phyloP scores from a whole-genome alignment of 441 rosid species.

The Mallotus japonicus region DNA sequence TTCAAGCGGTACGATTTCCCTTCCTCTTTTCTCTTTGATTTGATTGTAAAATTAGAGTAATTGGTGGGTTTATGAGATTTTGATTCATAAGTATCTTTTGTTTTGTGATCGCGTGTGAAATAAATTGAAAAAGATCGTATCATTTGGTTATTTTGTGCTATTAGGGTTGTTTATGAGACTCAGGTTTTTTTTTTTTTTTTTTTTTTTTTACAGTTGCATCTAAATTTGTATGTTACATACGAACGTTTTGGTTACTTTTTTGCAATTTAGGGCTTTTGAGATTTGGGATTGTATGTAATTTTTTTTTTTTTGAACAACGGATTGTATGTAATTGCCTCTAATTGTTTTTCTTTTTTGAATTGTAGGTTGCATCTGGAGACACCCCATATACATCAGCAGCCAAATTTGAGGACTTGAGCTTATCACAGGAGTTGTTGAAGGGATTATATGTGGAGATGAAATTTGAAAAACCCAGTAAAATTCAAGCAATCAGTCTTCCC shows the following conservation, averaged over 20 bases:
- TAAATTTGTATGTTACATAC: too few species aligned
- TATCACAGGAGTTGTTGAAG: constrained; percentile 75
- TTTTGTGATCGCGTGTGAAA: too few species aligned
- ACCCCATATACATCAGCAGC: constrained; percentile 83
- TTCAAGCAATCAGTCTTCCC: constrained; percentile 87
- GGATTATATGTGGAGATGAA: constrained; percentile 92
- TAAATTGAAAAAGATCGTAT: too few species aligned
- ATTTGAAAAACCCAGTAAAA: constrained; percentile 89
- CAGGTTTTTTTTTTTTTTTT: not conserved
- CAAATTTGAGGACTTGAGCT: constrained; percentile 77
- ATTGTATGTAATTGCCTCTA: not conserved
- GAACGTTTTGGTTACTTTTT: not conserved
- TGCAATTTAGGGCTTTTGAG: not conserved
- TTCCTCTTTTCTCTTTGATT: not conserved
- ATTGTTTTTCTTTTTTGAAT: not conserved
- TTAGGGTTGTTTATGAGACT: constrained; percentile 7
- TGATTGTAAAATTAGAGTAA: not conserved
- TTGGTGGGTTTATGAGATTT: not conserved
- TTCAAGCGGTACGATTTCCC: constrained; percentile 54
- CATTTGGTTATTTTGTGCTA: not conserved
- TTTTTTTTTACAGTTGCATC: too few species aligned
- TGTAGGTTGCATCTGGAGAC: constrained; percentile 68
- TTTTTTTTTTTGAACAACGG: too few species aligned
- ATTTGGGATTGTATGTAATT: not conserved
- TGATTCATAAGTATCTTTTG: not conserved